phyloP scores from a whole-genome alignment of 2,329 filamentous ascomycete species.

The Penicillium sp. region DNA sequence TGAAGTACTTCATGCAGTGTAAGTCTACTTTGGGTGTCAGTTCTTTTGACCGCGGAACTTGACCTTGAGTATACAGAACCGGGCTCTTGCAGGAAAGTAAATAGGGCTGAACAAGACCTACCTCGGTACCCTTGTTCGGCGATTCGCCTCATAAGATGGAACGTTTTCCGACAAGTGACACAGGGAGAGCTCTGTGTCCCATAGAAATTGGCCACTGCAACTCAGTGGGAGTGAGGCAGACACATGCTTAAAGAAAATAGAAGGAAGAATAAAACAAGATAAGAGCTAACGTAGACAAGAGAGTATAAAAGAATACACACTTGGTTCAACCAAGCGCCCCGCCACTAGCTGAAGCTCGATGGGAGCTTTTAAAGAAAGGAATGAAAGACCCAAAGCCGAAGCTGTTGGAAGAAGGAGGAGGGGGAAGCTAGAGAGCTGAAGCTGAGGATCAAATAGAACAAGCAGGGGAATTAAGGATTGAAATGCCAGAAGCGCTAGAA shows the following conservation, averaged over 20 bases:
- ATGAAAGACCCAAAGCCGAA: background rate
- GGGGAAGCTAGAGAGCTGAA: constrained; percentile 9
- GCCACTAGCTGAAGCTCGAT: background rate
- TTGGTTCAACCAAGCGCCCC: background rate
- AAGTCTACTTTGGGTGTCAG: constrained; percentile 20
- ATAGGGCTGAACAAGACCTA: constrained; percentile 23
- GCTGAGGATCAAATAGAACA: constrained; percentile 2
- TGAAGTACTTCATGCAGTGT: constrained; percentile 15
- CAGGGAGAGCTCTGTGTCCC: constrained; percentile 25
- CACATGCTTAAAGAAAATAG: constrained; percentile 16
- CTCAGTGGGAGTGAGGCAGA: constrained; percentile 16
- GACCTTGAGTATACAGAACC: background rate
- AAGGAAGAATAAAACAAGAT: background rate
- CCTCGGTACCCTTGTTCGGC: constrained; percentile 20
- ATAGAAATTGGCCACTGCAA: constrained; percentile 19
- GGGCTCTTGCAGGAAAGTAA: background rate
- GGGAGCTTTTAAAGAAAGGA: background rate
- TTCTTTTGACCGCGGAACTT: constrained; percentile 11
- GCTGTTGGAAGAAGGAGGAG: background rate
- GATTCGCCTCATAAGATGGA: constrained; percentile 29
- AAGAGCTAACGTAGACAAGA: background rate
- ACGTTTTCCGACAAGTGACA: constrained; percentile 26
- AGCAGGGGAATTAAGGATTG: constrained; percentile 1
- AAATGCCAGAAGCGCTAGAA: background rate
- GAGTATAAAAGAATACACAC: constrained; percentile 1